Base-by-base conservation (phyloP, 305 asterid species). In the Fraxinus paxiana region DNA sequence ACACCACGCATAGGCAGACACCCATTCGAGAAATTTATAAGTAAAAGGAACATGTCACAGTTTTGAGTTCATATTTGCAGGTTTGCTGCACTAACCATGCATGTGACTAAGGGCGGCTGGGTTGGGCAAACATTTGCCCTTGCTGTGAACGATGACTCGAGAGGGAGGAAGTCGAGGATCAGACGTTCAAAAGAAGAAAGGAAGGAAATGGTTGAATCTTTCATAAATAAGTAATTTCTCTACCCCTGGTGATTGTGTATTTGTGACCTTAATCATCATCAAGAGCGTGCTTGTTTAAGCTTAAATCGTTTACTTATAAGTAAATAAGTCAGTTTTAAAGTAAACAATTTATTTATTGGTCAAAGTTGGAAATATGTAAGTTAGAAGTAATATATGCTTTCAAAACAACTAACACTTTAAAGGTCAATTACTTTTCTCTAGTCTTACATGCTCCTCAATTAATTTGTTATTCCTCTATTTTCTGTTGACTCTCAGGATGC, bases 181-280 rank as follows among this genome's bases (percentile, higher is more conserved):
- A 92, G 98, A 63, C 94, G 95, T 54, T 96, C 99, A 9, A 96
- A 96, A 82, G 95, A 92, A 87, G 98, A 96, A 90, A 87, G 99
- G 80, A 96, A 92, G 86, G 48, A 88, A 1, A 89, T 96, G 97
- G 94, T 89, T 82, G 98, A 96, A 80, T 85, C 91, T 80, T 96
- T 94, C 88, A 88, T 96, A 82, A 89, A 90, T 43, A 92, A 87
- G 99, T 96, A 92, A 87, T 65, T 31, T 56, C 20, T 12, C 69
- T 69, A 15, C 33, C 24, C 79, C 78, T 65, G 75, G 76, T 33
- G 73, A 18, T 82, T 48, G 8, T 74, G 73, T 54, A 54, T 54
- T 17, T 54, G 24, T 17, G 24, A 54, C 24, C 63, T 51, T 15
- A 48, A n/a, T 15, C 63, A 51, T 51, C 20, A 51, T 51, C 63